Percentiles rank a stretch among this genome's conserved stretches.
phyloP scores from a whole-genome alignment of 2,329 filamentous ascomycete species.

The Sporothrix brunneoviolacea region DNA sequence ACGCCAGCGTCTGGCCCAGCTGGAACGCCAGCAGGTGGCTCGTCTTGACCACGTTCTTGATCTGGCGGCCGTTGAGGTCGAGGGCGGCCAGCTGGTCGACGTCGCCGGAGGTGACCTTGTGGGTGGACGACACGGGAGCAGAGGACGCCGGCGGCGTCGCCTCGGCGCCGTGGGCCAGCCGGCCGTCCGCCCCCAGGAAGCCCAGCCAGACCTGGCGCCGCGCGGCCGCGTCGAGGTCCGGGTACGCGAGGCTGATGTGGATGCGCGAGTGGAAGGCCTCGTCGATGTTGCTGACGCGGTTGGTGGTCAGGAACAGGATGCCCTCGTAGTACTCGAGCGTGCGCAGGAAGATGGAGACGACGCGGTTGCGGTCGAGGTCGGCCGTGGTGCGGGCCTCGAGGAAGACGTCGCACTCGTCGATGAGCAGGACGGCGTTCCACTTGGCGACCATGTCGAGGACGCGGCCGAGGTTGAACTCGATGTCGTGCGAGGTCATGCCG shows the following conservation, averaged over 20 bases:
- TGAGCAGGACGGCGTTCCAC: conserved; percentile 65
- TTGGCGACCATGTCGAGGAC: conserved; percentile 67
- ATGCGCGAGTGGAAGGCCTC: conserved; percentile 42
- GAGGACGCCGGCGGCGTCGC: background rate
- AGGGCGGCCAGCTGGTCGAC: conserved; percentile 20
- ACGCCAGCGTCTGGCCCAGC: conserved; percentile 24
- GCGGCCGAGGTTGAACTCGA: conserved; percentile 59
- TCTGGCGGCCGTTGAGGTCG: conserved; percentile 28
- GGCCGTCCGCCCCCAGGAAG: conserved; percentile 1
- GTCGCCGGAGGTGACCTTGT: conserved; percentile 7
- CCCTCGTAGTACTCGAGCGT: conserved; percentile 43
- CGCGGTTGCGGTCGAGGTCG: conserved; percentile 34
- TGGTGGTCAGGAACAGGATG: conserved; percentile 44
- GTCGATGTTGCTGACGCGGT: conserved; percentile 40
- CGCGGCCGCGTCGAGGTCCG: conserved; percentile 16
- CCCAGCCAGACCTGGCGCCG: conserved; percentile 22
- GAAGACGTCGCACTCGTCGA: conserved; percentile 58
- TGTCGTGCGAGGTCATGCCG: conserved; percentile 55
- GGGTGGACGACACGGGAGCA: background rate
- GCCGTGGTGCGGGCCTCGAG: conserved; percentile 19
- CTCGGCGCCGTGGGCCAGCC: background rate
- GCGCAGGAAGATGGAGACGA: conserved; percentile 34
- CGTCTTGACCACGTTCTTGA: conserved; percentile 27
- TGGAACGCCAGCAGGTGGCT: conserved; percentile 27
- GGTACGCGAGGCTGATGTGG: conserved; percentile 42